Evolutionary conservation across 2,329 filamentous ascomycete genomes (phyloP).

Genomic region (Aureobasidium sp.): DNA sequence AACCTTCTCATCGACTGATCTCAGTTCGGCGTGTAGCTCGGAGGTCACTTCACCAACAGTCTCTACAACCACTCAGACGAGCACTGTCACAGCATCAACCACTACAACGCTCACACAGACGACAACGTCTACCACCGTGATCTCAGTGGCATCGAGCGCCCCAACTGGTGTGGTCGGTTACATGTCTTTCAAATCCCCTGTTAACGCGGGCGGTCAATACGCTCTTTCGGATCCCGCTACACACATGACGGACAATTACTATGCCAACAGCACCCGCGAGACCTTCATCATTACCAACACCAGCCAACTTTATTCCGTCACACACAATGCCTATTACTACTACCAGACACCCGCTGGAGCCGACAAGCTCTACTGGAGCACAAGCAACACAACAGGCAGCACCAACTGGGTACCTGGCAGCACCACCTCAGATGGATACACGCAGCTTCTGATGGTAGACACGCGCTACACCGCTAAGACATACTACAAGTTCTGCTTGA

Average conservation of each 20-base stretch:
- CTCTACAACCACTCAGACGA: background rate
- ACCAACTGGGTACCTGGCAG: background rate
- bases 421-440: constrained; percentile 10
- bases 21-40: constrained; percentile 12
- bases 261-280: constrained; percentile 10
- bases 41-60: constrained; percentile 9
- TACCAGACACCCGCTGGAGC: constrained; percentile 5
- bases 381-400: background rate
- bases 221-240: constrained; percentile 12
- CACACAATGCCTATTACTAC: constrained; percentile 13
- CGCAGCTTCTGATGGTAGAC: constrained; percentile 12
- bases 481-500: constrained; percentile 12
- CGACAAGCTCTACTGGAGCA: constrained; percentile 2
- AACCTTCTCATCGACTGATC: constrained; percentile 9
- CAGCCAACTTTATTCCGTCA: constrained; percentile 13
- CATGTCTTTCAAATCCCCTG: constrained; percentile 4
- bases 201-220: constrained; percentile 9
- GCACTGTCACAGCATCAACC: constrained; percentile 17
- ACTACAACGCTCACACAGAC: constrained; percentile 15
- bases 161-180: constrained; percentile 13
- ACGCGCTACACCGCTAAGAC: background rate
- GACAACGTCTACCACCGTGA: constrained; percentile 5
- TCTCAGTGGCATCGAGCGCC: constrained; percentile 11
- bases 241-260: constrained; percentile 15
- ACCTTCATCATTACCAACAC: constrained; percentile 11